phyloP scores from a whole-genome alignment of 1,284 basidiomycete genomes.

The Ustilago crameri region DNA sequence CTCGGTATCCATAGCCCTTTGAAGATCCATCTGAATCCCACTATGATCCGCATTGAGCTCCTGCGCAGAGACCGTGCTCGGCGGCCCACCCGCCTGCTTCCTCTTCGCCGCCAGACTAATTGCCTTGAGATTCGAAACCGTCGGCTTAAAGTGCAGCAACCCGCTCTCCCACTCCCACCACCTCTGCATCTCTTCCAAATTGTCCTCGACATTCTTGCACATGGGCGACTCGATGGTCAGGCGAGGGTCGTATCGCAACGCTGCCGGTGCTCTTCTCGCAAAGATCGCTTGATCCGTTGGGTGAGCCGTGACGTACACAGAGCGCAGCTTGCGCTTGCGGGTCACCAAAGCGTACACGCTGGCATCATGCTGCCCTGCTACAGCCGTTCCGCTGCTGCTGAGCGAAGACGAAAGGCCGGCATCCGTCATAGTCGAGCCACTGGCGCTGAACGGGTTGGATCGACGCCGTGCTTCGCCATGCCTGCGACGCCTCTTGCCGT shows the following conservation, averaged over 20 bases:
- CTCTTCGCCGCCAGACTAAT: slow-evolving; percentile 37
- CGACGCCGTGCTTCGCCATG: slow-evolving; percentile 38
- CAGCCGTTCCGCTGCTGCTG: slow-evolving; percentile 19
- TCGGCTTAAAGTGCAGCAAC: slow-evolving; percentile 48
- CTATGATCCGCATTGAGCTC: slow-evolving; percentile 47
- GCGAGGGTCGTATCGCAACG: slow-evolving; percentile 33
- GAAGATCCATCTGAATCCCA: slow-evolving; percentile 42
- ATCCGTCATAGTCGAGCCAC: slow-evolving; percentile 30
- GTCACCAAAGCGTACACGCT: slow-evolving; percentile 43
- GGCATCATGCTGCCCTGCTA: slow-evolving; percentile 31
- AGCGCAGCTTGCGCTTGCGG: slow-evolving; percentile 46
- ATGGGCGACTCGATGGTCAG: slow-evolving; percentile 48
- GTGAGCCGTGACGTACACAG: slow-evolving; percentile 47
- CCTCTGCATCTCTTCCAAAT: slow-evolving; percentile 47
- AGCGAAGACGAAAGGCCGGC: slow-evolving; percentile 33
- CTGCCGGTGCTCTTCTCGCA: slow-evolving; percentile 41
- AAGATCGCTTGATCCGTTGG: slow-evolving; percentile 50
- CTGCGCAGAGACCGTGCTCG: slow-evolving; percentile 35
- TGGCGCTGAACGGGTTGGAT: slow-evolving; percentile 37
- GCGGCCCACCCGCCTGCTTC: slow-evolving; percentile 27
- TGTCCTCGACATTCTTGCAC: slow-evolving; percentile 44
- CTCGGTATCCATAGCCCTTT: slow-evolving; percentile 43
- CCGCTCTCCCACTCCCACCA: slow-evolving; percentile 54
- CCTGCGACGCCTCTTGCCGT: slow-evolving; percentile 34
- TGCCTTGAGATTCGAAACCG: slow-evolving; percentile 45